Evolutionary conservation across 1,139 yeast species (phyloP).

Genomic region (Saccharomyces hybrid): DNA sequence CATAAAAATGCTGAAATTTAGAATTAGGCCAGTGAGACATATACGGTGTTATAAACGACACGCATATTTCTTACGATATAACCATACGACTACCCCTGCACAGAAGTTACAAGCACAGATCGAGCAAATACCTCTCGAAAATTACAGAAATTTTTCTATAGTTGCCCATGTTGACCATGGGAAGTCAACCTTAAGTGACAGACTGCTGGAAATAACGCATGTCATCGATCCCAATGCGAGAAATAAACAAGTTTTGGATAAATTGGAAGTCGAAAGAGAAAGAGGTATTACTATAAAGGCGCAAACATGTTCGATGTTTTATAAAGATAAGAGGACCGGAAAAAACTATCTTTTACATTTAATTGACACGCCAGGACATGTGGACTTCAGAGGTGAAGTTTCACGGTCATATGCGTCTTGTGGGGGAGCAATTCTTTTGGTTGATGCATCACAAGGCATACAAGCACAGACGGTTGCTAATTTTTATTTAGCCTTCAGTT

Average conservation of each 20-base stretch:
- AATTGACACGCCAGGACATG: conserved; percentile 98
- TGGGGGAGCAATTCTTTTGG: conserved; percentile 84
- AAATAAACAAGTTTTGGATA: conserved; percentile 83
- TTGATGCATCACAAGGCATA: conserved; percentile 94
- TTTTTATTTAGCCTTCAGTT: conserved; percentile 79
- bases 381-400: conserved; percentile 91
- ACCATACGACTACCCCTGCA: conserved; percentile 7
- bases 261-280: conserved; percentile 89
- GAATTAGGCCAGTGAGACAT: background rate
- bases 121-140: conserved; percentile 65
- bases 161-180: conserved; percentile 99
- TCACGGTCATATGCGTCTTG: conserved; percentile 91
- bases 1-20: background rate
- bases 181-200: conserved; percentile 83
- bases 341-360: conserved; percentile 77
- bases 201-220: conserved; percentile 79
- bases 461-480: conserved; percentile 98
- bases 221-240: conserved; percentile 66
- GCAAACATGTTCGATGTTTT: conserved; percentile 91
- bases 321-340: conserved; percentile 47
- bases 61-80: conserved; percentile 7
- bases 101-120: conserved; percentile 44
- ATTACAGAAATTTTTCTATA: conserved; percentile 84
- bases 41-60: background rate
- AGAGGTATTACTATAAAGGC: conserved; percentile 96